phyloP scores from a whole-genome alignment of 345 rosid genomes.

The Corymbia maculata region DNA sequence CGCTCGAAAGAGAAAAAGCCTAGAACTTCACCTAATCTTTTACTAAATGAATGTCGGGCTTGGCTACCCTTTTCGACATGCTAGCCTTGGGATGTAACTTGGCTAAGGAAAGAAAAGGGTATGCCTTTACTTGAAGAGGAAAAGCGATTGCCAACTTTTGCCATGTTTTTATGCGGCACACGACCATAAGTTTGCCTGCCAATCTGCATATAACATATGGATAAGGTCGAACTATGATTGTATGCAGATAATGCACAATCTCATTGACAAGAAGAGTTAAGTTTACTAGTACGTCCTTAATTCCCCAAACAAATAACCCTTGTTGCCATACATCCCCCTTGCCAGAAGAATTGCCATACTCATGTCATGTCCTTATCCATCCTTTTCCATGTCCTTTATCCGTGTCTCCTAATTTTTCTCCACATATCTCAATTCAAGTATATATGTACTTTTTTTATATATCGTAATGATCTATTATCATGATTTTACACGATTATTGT shows the following conservation, averaged over 20 bases:
- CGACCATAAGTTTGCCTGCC: background rate
- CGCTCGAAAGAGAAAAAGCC: background rate
- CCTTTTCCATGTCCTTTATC: background rate
- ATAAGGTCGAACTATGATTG: background rate
- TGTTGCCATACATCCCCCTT: background rate
- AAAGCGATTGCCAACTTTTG: background rate
- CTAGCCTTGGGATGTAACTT: background rate
- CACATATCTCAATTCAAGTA: background rate
- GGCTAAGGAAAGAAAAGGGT: background rate
- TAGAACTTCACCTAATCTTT: background rate
- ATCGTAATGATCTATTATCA: accelerated
- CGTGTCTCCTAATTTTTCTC: background rate
- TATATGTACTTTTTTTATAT: background rate
- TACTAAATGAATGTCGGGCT: background rate
- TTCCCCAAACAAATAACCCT: background rate
- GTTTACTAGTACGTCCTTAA: background rate
- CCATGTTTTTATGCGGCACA: background rate
- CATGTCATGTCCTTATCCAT: background rate
- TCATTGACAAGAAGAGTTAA: background rate
- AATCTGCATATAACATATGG: background rate
- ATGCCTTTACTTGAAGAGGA: background rate
- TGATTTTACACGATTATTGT: background rate
- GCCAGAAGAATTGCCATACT: background rate
- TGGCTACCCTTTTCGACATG: background rate
- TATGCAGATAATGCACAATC: background rate